Base-by-base conservation (phyloP, 2,329 filamentous ascomycete species). In the Paraphoma sp. region DNA sequence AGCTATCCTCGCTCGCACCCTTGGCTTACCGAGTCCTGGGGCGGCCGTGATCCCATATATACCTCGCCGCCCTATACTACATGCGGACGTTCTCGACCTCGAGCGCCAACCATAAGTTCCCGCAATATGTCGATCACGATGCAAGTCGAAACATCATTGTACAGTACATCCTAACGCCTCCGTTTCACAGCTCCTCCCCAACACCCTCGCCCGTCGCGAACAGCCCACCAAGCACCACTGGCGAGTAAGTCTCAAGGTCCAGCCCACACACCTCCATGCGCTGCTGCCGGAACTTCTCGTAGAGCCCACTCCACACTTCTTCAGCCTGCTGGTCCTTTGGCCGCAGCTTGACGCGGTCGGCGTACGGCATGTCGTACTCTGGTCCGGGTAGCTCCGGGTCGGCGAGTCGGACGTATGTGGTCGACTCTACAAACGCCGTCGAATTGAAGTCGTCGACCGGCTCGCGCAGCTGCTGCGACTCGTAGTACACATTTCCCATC, bases 241-340 rank as follows among this genome's bases (percentile, higher is more conserved):
- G 64, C 59, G 57, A 50, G 72, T 78, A 81, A 18, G 64, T 68
- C 69, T 83, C 81, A 61, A 84, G 68, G 61, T 83, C 82, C 57
- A 84, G 69, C 48, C 82, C 82, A 67, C 82, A 84, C 48, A 83
- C 78, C 54, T 83, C 81, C 78, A 82, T 82, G 52, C 82, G 74
- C 62, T 75, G 76, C 60, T 81, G 78, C 45, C 81, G 78, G 65
- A 82, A 84, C 33, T 72, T 67, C 38, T 80, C 80, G 60, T 84
- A 84, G 54, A 83, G 65, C 50, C 72, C 77, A 60, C 80, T 81
- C 81, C 82, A 84, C 29, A 78, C 74, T 68, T 77, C 78, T 54
- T 81, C 74, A 8, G 80, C 80, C 53, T 82, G 76, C 45, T 76
- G 76, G 51, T 81, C 78, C 59, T 71, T 67, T n/a, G 81, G 81